phyloP scores from a whole-genome alignment of 306 rosid species.

The Adenanthera pavonina region DNA sequence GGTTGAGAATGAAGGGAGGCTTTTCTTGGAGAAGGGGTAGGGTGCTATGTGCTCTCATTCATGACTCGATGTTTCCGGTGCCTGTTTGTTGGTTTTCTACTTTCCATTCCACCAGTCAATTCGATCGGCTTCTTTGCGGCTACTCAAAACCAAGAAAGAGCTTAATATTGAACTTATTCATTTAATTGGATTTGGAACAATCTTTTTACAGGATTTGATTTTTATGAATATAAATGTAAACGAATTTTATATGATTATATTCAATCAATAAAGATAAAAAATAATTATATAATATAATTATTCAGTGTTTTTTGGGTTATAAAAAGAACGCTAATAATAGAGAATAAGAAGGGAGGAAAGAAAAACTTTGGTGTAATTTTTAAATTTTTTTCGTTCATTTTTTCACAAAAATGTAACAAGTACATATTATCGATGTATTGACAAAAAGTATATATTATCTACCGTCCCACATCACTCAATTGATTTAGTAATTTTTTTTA shows the following conservation, averaged over 20 bases:
- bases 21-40: conserved; percentile 7
- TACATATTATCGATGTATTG: too few species aligned
- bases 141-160: background rate
- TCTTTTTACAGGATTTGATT: background rate
- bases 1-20: background rate
- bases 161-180: background rate
- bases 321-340: too few species aligned
- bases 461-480: too few species aligned
- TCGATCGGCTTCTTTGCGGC: background rate
- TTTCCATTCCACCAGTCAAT: background rate
- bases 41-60: background rate
- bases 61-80: conserved; percentile 18
- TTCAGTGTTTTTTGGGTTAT: too few species aligned
- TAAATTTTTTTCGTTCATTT: too few species aligned
- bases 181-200: background rate
- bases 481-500: too few species aligned
- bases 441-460: too few species aligned
- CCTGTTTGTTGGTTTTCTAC: background rate
- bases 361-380: too few species aligned
- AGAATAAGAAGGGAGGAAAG: too few species aligned
- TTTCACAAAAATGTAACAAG: too few species aligned
- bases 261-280: background rate
- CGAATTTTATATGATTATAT: background rate
- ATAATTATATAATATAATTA: too few species aligned
- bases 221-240: background rate